Evolutionary conservation across 495 filamentous ascomycete genomes (phyloP), one percentile per base, ranked within the genome.

Genomic region (Durotheca rogersii): DNA sequence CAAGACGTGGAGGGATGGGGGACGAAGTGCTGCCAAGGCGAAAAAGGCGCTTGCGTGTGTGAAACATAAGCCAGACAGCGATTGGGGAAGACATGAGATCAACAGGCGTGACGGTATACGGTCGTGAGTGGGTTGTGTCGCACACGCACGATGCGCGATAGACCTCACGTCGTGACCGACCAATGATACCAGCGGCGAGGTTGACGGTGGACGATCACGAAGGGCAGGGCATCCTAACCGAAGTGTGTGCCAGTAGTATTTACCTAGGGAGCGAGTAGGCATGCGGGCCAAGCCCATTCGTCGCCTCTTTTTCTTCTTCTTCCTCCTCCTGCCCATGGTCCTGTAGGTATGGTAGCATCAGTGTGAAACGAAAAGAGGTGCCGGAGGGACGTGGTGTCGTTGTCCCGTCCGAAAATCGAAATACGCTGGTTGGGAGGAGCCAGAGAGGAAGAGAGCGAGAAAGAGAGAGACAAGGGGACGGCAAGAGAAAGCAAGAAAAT

Each of bases 291-390:
- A 43, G 50, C 56, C 50, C 49, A 59, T 59, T 59, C 56, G 56
- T 47, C 36, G 34, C 30, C 42, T 52, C 12, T 23, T 15, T 41
- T 53, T n/a, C n/a, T n/a, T n/a, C n/a, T n/a, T n/a, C n/a, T n/a
- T n/a, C n/a, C n/a, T n/a, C n/a, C n/a, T n/a, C n/a, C n/a, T n/a
- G n/a, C n/a, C n/a, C 41, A 50, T 44, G 40, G n/a, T 45, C 29
- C 40, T 59, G 56, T 59, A 59, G 50, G 56, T 53, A 59, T 59
- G 56, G 56, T 59, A 41, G 39, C 56, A 59, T 53, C 50, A 50
- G 40, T 15, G 45, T 45, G 41, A 47, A 46, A 41, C 17, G 35
- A 37, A 41, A 53, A 59, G 50, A 48, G 30, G 27, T 42, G 41
- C 46, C 45, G 36, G 50, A 50, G 42, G 56, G 56, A 59, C 53